Evolutionary conservation across 1,284 basidiomycete genomes (phyloP), one percentile per base, ranked within the genome.

Genomic region (Serendipita sp.): DNA sequence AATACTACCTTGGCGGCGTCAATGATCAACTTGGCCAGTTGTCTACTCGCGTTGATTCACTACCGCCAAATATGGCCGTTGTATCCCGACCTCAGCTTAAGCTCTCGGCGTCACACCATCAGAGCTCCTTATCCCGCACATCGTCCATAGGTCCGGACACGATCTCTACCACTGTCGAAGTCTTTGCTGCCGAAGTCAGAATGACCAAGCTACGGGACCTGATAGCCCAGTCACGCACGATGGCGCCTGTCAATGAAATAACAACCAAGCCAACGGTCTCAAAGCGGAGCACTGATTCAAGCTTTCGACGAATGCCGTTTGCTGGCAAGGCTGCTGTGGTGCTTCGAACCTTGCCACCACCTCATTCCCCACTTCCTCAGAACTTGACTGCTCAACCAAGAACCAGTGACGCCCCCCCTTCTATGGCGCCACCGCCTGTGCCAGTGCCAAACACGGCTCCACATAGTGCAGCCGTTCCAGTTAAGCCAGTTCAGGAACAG

Each of bases 191-290:
- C 6, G 53, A 58, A 58, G 26, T 35, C 22, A 22, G 32, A n/a
- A 58, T 58, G 53, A 58, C 53, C 6, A 58, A 58, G 30, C 53
- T 58, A n/a, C 22, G 53, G 8, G 53, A 58, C 10, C 53, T 58
- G 4, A 17, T 58, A 32, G 53, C 32, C 26, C 26, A 58, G 8
- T 29, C 53, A n/a, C 22, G 53, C 17, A 26, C 53, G 22, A 32
- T 35, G n/a, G 53, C 53, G 5, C 53, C 53, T 26, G 15, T 49
- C 29, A 49, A 49, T 49, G 17, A 29, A 17, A 6, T n/a, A 22
- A 6, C n/a, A 6, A 49, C 6, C n/a, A 17, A 22, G 17, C 45
- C n/a, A 6, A 6, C 15, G 29, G 5, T 2, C 15, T 6, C n/a
- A 8, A 29, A 8, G 29, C n/a, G n/a, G n/a, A n/a, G 29, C 45